Base-by-base conservation (phyloP, 768 basidiomycete genomes). In the Hygrocybe punicea region DNA sequence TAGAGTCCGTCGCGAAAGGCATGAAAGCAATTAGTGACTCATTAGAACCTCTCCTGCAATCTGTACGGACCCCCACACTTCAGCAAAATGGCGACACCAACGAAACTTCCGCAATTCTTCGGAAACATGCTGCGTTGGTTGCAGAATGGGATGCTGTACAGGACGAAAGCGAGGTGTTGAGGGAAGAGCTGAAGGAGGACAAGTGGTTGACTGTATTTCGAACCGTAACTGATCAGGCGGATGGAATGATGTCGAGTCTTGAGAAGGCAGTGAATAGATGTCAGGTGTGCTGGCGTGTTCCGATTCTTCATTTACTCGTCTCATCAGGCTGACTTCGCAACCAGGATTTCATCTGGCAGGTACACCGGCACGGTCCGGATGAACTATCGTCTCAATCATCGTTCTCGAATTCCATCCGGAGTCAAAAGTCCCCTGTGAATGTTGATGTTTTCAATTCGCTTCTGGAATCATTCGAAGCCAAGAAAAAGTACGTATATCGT, bases 181-280 rank as follows among this genome's bases (percentile, higher is more conserved):
- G 87, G 60, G 93, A 95, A 65, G 97, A 99, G 72, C 77, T 98
- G 61, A 94, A 91, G 73, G 96, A 98, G 71, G 96, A 98, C 73
- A 95, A 95, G 65, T 97, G 93, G 92, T 79, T 98, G 64, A 89
- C 89, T 10, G 91, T 98, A 19, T 98, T 98, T 73, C 83, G 94
- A 62, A 95, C 91, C 5, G 91, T 93, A 56, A 86, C 92, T 42
- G 89, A 94, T 65, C 95, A 98, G 70, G 95, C 96, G 42, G 92
- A 94, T 68, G 93, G 92, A 23, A 97, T 98, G 96, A 96, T 98
- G 93, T 84, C 84, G 25, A 91, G 91, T 65, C 74, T 99, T 62
- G 92, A 98, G 75, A 98, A 96, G 71, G 93, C 91, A 8, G 85
- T 96, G 44, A 86, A 85, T 65, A 84, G 90, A 61, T 95, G 93